A percentile compares a stretch with the other conserved stretches of the same genome.
These are phyloP conservation scores for Arabis alpina DNA, from an alignment of 345 rosid species.

Conservation along the genomic window DNA sequence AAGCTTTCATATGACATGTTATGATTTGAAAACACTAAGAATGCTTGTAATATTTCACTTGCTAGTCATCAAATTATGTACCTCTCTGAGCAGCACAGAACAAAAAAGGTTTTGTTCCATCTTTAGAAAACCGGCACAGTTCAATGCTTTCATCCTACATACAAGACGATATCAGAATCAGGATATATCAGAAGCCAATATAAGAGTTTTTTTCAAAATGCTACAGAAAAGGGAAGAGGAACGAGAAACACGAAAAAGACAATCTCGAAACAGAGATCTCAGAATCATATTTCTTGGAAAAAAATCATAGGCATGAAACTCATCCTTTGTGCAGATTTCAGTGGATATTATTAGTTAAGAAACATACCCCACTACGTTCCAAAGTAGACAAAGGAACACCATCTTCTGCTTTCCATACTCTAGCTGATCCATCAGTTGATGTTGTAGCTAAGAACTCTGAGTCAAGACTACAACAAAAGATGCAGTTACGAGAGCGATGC, in stretches of 20 bases:
- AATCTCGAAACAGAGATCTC: background rate
- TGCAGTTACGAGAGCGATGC: conserved; percentile 32
- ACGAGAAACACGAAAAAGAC: background rate
- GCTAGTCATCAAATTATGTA: conserved; percentile 23
- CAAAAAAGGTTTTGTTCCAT: conserved; percentile 90
- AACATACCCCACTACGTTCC: conserved; percentile 69
- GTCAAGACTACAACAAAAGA: conserved; percentile 65
- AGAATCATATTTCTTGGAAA: background rate
- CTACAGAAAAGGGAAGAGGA: background rate
- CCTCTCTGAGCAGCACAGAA: conserved; percentile 86
- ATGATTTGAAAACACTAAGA: background rate
- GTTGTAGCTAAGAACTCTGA: conserved; percentile 91
- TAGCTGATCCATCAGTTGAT: conserved; percentile 88
- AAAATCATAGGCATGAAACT: background rate
- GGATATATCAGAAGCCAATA: conserved; percentile 14
- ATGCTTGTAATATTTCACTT: conserved; percentile 7
- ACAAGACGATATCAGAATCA: conserved; percentile 17
- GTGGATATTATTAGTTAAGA: background rate
- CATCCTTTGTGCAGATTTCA: background rate
- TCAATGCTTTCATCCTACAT: conserved; percentile 85
- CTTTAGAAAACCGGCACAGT: conserved; percentile 85
- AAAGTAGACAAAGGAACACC: conserved; percentile 74
- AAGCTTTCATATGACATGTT: conserved; percentile 14
- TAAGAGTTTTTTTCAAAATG: background rate
- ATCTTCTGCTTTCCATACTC: conserved; percentile 92